Evolutionary conservation across 2,329 filamentous ascomycete species (phyloP).

Genomic region (Botrytis sinoallii): DNA sequence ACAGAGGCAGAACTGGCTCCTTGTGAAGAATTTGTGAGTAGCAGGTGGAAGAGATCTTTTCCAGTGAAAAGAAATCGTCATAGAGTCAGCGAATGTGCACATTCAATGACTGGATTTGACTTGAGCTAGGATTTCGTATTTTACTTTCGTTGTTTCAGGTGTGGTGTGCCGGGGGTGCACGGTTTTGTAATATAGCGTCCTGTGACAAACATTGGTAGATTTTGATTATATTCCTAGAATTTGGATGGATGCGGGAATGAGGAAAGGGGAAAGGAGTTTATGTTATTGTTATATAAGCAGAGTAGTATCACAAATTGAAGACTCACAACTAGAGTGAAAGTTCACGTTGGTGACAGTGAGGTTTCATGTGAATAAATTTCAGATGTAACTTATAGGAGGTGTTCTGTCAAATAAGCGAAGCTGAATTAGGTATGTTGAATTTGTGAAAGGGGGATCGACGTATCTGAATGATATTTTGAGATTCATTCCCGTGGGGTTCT

Average conservation of each 20-base stretch:
- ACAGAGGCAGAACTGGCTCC: background rate
- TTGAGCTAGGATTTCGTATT: background rate
- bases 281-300: background rate
- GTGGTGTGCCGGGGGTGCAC: background rate
- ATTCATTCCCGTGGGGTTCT: background rate
- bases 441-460: background rate
- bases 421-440: background rate
- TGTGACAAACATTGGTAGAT: background rate
- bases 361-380: background rate
- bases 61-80: background rate
- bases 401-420: background rate
- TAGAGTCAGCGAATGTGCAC: background rate
- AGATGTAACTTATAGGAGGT: background rate
- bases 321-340: background rate
- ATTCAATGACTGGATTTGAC: background rate
- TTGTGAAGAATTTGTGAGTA: rapidly evolving
- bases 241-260: background rate
- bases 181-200: background rate
- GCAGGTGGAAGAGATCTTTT: background rate
- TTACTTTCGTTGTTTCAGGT: background rate
- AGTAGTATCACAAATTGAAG: background rate
- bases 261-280: background rate
- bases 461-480: background rate
- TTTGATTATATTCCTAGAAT: background rate
- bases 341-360: background rate